phyloP scores from a whole-genome alignment of 2,329 filamentous ascomycete genomes.

The Metarhizium anisopliae region DNA sequence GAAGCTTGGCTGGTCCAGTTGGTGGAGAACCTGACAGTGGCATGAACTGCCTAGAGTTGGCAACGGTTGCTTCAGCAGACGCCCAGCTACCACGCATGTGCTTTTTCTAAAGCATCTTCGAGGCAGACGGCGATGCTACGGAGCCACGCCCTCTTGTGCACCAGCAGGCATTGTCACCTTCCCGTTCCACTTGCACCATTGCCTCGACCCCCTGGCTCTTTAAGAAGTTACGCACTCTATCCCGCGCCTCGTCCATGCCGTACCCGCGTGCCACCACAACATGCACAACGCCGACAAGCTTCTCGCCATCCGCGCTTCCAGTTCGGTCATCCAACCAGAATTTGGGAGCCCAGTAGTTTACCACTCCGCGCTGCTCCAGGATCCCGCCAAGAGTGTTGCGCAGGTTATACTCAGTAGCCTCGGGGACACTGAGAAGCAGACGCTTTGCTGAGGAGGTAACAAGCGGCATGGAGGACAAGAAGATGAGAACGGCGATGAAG shows the following conservation, averaged over 20 bases:
- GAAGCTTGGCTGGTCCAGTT: background rate
- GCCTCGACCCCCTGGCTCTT: conserved; percentile 66
- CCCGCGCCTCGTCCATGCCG: conserved; percentile 73
- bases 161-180: conserved; percentile 62
- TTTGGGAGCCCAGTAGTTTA: conserved; percentile 75
- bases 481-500: conserved; percentile 86
- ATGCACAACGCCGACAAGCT: conserved; percentile 76
- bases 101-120: conserved; percentile 24
- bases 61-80: background rate
- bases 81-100: background rate
- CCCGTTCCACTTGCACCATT: conserved; percentile 79
- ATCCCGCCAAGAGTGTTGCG: conserved; percentile 81
- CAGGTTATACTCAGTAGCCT: conserved; percentile 77
- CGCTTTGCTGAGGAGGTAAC: conserved; percentile 77
- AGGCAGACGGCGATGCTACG: conserved; percentile 19
- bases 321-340: conserved; percentile 81
- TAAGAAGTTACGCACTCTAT: conserved; percentile 66
- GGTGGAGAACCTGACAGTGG: background rate
- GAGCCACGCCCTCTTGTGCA: conserved; percentile 30
- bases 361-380: conserved; percentile 71
- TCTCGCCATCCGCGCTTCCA: conserved; percentile 33
- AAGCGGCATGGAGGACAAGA: conserved; percentile 81
- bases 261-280: conserved; percentile 65
- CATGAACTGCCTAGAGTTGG: background rate
- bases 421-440: conserved; percentile 75